phyloP scores from a whole-genome alignment of 202 grass and related monocot species.

The Miscanthus sacchariflorus region DNA sequence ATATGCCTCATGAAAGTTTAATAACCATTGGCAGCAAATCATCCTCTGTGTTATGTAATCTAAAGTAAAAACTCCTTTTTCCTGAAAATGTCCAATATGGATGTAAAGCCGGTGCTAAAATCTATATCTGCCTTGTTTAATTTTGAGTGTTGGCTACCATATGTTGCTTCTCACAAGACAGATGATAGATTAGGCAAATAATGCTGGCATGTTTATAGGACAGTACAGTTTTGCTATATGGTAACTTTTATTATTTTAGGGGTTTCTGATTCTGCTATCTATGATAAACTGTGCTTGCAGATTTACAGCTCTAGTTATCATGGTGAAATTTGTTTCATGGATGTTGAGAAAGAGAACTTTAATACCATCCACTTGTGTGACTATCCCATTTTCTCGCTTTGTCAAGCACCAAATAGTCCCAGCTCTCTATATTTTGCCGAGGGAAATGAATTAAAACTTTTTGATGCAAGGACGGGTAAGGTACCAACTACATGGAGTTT shows the following conservation, averaged over 20 bases:
- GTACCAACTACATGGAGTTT: slow-evolving; percentile 58
- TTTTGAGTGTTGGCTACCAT: neutral
- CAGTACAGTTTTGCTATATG: neutral
- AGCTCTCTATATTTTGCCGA: slow-evolving; percentile 71
- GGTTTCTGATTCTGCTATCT: slow-evolving; percentile 10
- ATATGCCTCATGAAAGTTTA: neutral
- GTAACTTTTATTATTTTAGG: neutral
- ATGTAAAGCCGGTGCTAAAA: neutral
- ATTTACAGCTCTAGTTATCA: slow-evolving; percentile 85
- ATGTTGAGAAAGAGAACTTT: slow-evolving; percentile 75
- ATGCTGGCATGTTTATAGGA: slow-evolving; percentile 7
- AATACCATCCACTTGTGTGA: slow-evolving; percentile 61
- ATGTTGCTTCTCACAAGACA: neutral
- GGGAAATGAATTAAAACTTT: slow-evolving; percentile 67
- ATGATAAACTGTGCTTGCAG: slow-evolving; percentile 54
- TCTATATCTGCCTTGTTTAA: neutral
- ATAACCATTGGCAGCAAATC: neutral
- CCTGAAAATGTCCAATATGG: neutral
- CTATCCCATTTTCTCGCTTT: slow-evolving; percentile 67
- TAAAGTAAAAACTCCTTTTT: neutral
- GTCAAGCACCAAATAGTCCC: slow-evolving; percentile 59
- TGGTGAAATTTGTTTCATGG: slow-evolving; percentile 88
- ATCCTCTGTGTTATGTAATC: neutral
- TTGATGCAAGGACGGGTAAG: slow-evolving; percentile 71
- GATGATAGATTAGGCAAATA: neutral